phyloP scores from a whole-genome alignment of 306 rosid genomes.

The Citrullus amarus region DNA sequence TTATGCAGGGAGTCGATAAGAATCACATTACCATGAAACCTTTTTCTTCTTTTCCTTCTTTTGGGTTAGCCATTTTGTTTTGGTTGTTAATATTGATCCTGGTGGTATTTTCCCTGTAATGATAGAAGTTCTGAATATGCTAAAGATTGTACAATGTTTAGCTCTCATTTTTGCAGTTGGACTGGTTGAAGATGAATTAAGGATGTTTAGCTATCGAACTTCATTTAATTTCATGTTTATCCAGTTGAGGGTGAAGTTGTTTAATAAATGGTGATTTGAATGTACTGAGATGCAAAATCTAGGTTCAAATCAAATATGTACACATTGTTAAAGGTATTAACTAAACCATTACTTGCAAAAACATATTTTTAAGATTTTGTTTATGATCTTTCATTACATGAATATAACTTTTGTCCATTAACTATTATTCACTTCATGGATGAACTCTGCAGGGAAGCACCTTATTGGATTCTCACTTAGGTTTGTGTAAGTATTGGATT shows the following conservation, averaged over 20 bases:
- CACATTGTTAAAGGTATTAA: background rate
- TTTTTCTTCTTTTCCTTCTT: background rate
- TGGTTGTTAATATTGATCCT: slow-evolving; percentile 27
- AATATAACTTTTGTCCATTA: background rate
- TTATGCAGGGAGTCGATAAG: slow-evolving; percentile 34
- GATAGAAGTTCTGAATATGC: slow-evolving; percentile 8
- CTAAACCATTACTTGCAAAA: background rate
- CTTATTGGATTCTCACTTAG: background rate
- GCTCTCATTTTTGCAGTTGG: slow-evolving; percentile 11
- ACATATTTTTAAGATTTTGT: background rate
- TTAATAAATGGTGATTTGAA: background rate
- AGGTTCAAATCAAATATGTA: background rate
- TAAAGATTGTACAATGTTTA: slow-evolving; percentile 5
- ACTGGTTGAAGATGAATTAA: background rate
- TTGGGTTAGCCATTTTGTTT: slow-evolving; percentile 10
- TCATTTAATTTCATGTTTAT: background rate
- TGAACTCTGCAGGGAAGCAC: background rate
- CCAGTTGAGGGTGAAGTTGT: background rate
- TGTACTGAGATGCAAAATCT: background rate
- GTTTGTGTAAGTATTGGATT: background rate
- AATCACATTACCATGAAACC: slow-evolving; percentile 29
- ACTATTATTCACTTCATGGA: background rate
- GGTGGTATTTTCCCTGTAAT: slow-evolving; percentile 23
- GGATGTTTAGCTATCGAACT: background rate
- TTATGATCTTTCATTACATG: background rate